phyloP scores from a whole-genome alignment of 2,329 filamentous ascomycete genomes.

The Ophiocordyceps sinensis region DNA sequence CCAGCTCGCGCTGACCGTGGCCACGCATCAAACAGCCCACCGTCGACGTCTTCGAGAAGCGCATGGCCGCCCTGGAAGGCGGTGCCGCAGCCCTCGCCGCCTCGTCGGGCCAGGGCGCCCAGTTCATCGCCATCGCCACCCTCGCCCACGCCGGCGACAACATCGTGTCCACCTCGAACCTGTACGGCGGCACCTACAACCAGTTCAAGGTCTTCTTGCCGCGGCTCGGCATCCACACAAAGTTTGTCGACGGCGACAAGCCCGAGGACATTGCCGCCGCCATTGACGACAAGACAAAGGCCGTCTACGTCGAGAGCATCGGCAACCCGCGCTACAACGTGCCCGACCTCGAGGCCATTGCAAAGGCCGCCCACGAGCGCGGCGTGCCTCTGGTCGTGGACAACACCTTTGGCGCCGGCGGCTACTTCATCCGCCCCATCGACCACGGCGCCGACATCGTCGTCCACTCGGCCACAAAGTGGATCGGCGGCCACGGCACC shows the following conservation, averaged over 20 bases:
- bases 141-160: conserved; percentile 86
- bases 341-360: conserved; percentile 79
- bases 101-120: conserved; percentile 76
- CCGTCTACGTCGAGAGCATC: conserved; percentile 81
- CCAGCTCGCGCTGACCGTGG: not conserved
- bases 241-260: conserved; percentile 73
- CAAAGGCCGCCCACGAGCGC: conserved; percentile 57
- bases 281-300: conserved; percentile 90
- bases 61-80: conserved; percentile 88
- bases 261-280: conserved; percentile 63
- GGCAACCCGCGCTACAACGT: conserved; percentile 91
- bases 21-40: conserved; percentile 58
- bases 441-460: conserved; percentile 88
- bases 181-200: conserved; percentile 95
- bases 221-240: conserved; percentile 74
- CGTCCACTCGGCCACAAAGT: conserved; percentile 89
- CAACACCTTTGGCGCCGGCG: conserved; percentile 90
- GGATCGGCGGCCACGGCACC: conserved; percentile 92
- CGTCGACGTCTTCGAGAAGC: conserved; percentile 91
- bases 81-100: conserved; percentile 76
- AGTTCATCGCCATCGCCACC: conserved; percentile 77
- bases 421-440: conserved; percentile 76
- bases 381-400: conserved; percentile 61
- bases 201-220: conserved; percentile 87
- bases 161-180: conserved; percentile 77